Evolutionary conservation across 1,139 yeast genomes (phyloP), one percentile per base, ranked within the genome.

Genomic region (Candida sanyaensis): DNA sequence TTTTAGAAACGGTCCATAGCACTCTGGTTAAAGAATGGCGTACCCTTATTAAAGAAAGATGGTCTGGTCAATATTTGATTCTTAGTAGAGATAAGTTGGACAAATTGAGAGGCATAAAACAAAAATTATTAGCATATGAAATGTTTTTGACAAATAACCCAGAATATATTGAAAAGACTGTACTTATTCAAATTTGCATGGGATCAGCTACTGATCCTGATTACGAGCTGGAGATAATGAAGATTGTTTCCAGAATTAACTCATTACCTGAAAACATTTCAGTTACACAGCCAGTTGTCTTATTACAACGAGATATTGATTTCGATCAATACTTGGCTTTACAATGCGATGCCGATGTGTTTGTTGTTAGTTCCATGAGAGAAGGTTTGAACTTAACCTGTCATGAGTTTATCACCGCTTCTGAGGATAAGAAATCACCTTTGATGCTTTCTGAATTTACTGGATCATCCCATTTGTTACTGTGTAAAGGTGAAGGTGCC

Each of bases 331-430:
- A 93, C 62, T 68, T 93, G 55, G 98, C 97, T 0, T 70, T 93
- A 48, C 80, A 88, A 47, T 74, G 85, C 41, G 97, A 91, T 63
- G 97, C 98, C 0, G 96, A 88, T 56, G 76, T 83, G 2, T 93
- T 93, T 64, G 84, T 88, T 32, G 97, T 93, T 2, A 84, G 96
- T 4, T 87, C 97, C 1, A 80, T 93, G 77, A 83, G 99, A 62
- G 99, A 95, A 66, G 99, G 99, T 17, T 88, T 93, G 88, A 93
- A 93, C 61, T 74, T 93, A 62, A 91, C 99, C 0, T 91, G 97
- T 59, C 99, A 95, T 62, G 99, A 93, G 64, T 95, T 87, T 63
- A 81, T 91, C 34, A 86, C 85, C 48, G 90, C 96, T 26, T 82
- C 96, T 4, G 72, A 77, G 28, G 83, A 80, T 37, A 79, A 81